Evolutionary conservation across 768 basidiomycete species (phyloP), one percentile per base, ranked within the genome.

Genomic region (Neoboletus brunneissimus): DNA sequence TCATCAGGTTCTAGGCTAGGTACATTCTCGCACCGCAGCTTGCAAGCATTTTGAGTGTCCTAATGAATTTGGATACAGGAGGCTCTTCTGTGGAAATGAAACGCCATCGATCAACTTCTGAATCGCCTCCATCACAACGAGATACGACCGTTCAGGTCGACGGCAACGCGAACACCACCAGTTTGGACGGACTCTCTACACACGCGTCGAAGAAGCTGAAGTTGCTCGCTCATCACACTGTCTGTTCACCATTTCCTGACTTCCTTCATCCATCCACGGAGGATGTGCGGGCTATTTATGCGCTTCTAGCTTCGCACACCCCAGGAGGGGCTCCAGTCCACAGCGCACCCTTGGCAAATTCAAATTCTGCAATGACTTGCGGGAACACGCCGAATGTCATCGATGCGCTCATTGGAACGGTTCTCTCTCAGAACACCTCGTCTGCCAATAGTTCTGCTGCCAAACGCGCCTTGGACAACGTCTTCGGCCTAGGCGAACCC

Each of bases 341-440:
- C 38, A 58, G 54, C 9, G 22, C 61, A 8, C 70, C 75, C 41
- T 37, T 62, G 2, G 4, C 55, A 3, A 41, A 16, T n/a, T 51
- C 64, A 43, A 76, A 81, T 57, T 72, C 81, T 9, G 79, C 79
- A 5, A 51, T 62, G 54, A 78, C 78, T 0, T 80, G 79, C 49
- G 81, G 79, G 3, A 66, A 73, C 38, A 76, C 77, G 3, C 76
- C 78, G 3, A 80, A 85, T 60, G 81, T 85, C 57, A 73, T 85
- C 53, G 84, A 84, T 56, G 70, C 81, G 12, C 77, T 85, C 57
- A 80, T 86, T 37, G 79, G 76, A 23, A 83, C 82, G 1, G 75
- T 86, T 54, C 78, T 86, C 32, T 84, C 83, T 32, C 84, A 85
- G 63, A 84, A 83, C 57, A 85, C 84, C 1, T 79, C 82, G 20